These are phyloP conservation scores for Aspergillus ochraceoroseus DNA, from an alignment of 2,329 filamentous ascomycete species.

Conservation along the genomic window DNA sequence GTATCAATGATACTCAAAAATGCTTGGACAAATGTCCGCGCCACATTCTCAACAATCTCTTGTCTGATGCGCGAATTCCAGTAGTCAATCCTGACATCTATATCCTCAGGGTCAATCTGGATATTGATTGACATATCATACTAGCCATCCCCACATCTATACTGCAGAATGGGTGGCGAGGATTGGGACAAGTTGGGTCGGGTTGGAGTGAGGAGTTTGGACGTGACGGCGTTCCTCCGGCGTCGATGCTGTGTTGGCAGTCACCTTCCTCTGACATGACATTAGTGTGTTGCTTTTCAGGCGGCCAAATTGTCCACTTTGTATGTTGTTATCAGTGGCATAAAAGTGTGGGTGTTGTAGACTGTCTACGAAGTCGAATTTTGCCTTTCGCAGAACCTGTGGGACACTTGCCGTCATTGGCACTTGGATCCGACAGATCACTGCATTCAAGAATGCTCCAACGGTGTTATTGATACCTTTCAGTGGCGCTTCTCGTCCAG, in stretches of 20 bases:
- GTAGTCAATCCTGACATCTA: slow-evolving; percentile 10
- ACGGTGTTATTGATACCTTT: slow-evolving; percentile 35
- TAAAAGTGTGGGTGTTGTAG: slow-evolving; percentile 9
- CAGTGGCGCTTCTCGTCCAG: slow-evolving; percentile 38
- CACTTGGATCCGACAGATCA: slow-evolving; percentile 14
- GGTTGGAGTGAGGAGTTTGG: too few relatives aligned
- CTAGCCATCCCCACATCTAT: background rate
- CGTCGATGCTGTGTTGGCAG: slow-evolving; percentile 2
- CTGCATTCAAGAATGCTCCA: slow-evolving; percentile 27
- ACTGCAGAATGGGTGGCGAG: too few relatives aligned
- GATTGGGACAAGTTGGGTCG: too few relatives aligned
- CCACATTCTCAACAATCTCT: slow-evolving; percentile 4
- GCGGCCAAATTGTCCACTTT: slow-evolving; percentile 12
- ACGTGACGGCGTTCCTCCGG: slow-evolving; percentile 8
- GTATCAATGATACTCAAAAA: slow-evolving; percentile 3
- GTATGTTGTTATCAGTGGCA: slow-evolving; percentile 6
- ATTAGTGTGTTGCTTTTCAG: slow-evolving; percentile 11
- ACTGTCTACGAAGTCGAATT: slow-evolving; percentile 10
- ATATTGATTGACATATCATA: slow-evolving; percentile 9
- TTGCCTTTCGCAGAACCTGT: slow-evolving; percentile 1
- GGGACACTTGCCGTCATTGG: background rate
- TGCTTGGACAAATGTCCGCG: slow-evolving; percentile 1
- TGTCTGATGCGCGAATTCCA: slow-evolving; percentile 6
- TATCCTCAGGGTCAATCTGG: background rate
- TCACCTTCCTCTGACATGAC: slow-evolving; percentile 10